Conservation (phyloP, 2,329 filamentous ascomycete species). For the Diaporthe caulivora region DNA sequence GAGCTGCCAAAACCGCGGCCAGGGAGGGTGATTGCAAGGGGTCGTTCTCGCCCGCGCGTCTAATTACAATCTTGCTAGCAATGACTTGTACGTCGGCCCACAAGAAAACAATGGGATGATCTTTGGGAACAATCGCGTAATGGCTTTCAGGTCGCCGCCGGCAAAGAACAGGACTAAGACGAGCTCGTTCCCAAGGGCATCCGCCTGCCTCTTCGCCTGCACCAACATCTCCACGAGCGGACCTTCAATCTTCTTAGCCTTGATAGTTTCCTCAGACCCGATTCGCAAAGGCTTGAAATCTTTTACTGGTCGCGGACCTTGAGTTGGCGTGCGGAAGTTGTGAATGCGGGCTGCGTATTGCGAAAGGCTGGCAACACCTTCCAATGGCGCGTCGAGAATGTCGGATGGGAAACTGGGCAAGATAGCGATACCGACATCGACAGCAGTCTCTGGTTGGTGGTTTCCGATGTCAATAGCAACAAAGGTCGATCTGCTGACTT, state of each 20-base stretch:
- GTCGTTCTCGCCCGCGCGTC: background rate
- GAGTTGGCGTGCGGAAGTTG: conserved; percentile 12
- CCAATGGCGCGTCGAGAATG: too few relatives aligned
- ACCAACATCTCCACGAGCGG: conserved; percentile 6
- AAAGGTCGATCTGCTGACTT: too few relatives aligned
- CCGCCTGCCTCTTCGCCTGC: conserved; percentile 5
- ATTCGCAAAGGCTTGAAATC: background rate
- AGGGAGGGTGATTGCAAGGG: background rate
- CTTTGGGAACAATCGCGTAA: background rate
- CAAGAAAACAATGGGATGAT: background rate
- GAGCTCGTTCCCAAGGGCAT: conserved; percentile 5
- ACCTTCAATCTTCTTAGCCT: background rate
- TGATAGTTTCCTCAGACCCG: conserved; percentile 5
- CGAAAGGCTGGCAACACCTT: conserved; percentile 1
- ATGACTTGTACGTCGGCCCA: background rate
- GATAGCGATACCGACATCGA: too few relatives aligned
- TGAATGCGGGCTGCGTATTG: conserved; percentile 9
- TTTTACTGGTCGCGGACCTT: background rate
- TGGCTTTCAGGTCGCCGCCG: background rate
- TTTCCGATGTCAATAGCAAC: too few relatives aligned
- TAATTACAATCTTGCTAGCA: background rate
- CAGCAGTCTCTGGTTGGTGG: too few relatives aligned
- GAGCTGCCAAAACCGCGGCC: background rate
- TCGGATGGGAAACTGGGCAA: too few relatives aligned
- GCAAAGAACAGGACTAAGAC: background rate